Evolutionary conservation across 805 yeast species (phyloP), one percentile per base, ranked within the genome.

Genomic region (Ogataea chonburiensis): DNA sequence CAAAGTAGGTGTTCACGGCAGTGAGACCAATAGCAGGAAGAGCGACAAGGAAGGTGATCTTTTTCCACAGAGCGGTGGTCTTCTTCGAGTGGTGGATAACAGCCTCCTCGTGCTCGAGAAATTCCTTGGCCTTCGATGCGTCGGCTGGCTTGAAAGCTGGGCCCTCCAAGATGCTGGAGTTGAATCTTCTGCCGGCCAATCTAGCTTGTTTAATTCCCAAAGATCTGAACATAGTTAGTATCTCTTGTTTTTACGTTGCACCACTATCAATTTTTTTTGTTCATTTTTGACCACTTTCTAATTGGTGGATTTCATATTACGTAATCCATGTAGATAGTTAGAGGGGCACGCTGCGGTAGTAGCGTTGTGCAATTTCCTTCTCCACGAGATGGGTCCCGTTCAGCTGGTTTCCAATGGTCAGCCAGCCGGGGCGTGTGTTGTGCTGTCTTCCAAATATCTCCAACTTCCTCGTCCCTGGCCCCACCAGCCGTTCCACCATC

Each of bases 391-490:
- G 60, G 2, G 73, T 70, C 0, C 84, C 86, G 5, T 70, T 68
- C 28, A 87, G 56, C 56, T 86, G 93, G 53, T 86, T 82, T 0
- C 95, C 96, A 34, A 87, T 73, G 0, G 94, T 66, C 47, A 89
- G 64, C 97, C 98, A 91, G 0, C 96, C 96, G 0, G 87, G 84
- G 23, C 96, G 70, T 1, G 82, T 69, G 52, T 91, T 89, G 52
- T 86, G 91, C 46, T 80, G 83, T 38, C 95, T 71, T 5, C 97
- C 97, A 62, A 89, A 89, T 2, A 91, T 77, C 58, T 91, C 97
- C 19, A 91, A 66, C 53, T 91, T 89, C 18, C 94, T 67, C 4
- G 88, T 73, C 40, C 79, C 75, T 3, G 67, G 67, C 0, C 96
- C 97, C 4, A 81, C 96, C 26, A 89, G 54, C 40, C 96, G 66